Evolutionary conservation across 2,329 filamentous ascomycete genomes (phyloP), one percentile per base, ranked within the genome.

Genomic region (Trichoderma sp.): DNA sequence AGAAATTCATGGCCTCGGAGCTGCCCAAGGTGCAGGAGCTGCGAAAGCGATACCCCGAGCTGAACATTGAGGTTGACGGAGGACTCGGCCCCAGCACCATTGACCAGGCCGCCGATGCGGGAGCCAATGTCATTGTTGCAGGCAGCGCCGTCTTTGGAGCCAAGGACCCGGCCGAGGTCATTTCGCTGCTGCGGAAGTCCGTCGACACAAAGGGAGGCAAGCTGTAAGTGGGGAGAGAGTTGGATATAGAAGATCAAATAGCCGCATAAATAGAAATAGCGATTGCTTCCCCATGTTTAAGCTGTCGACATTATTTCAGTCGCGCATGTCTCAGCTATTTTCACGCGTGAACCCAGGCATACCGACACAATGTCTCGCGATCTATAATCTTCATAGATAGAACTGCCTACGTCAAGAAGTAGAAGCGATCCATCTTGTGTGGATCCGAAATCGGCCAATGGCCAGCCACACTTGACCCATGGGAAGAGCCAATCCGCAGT

Each of bases 11-110:
- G 94, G 91, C 94, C 13, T 93, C 93, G 7, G 94, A 97, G 84
- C 89, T 99, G 76, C 94, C 95, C 79, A 99, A 99, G 85, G 96
- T 99, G 28, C 84, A 92, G 75, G 94, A 91, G 50, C 86, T 99
- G 76, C 90, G 96, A 73, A 85, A 91, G 79, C 90, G 89, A 78
- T 99, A 98, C 80, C 95, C 96, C 3, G 88, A 97, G 6, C 84
- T 99, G 73, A 96, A 98, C 84, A 99, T 99, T 77, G 96, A 99
- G 83, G 95, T 99, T 53, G 96, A 99, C 80, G 96, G 96, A 68
- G 96, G 96, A 3, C 82, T 99, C 58, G 94, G 94, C 1, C 90
- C 94, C 68, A 89, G 90, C 75, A 99, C 96, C 0, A 96, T 99
- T 76, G 95, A 96, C 77, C 92, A 95, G 79, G 96, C 96, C 8